Evolutionary conservation across 78 protist genomes (phyloP).

Genomic region (Neovahlkampfia damariscottae): DNA sequence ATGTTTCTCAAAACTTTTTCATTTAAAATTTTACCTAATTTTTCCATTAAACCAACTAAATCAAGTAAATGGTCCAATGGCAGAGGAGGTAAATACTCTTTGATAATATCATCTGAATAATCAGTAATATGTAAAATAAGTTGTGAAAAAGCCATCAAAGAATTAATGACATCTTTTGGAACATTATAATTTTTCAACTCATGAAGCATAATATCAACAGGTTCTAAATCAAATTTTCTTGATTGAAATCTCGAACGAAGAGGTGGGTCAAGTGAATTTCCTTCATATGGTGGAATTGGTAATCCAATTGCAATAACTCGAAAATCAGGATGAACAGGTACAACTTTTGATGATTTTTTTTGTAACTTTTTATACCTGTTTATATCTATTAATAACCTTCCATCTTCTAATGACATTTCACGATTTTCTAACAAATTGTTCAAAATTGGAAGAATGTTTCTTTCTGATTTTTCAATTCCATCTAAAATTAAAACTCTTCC

Average conservation of each 20-base stretch:
- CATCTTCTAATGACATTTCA: conserved; percentile 66
- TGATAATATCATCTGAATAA: no score
- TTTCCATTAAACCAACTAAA: no score
- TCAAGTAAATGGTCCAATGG: no score
- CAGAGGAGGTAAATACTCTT: no score
- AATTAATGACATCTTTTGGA: no score
- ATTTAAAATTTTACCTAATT: no score
- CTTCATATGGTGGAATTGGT: conserved; percentile 46
- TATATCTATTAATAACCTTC: conserved; percentile 24
- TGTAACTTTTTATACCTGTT: conserved; percentile 29
- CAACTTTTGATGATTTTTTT: neutral
- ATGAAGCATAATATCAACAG: neutral
- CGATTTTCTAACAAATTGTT: conserved; percentile 72
- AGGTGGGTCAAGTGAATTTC: conserved; percentile 71
- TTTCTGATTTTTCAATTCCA: conserved; percentile 62
- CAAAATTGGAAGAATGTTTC: conserved; percentile 42
- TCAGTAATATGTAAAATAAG: no score
- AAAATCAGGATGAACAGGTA: conserved; percentile 37
- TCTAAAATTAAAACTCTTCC: conserved; percentile 59
- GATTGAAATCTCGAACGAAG: conserved; percentile 66
- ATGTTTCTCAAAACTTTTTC: no score
- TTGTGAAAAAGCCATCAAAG: no score
- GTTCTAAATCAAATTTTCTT: neutral
- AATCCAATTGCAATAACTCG: conserved; percentile 62
- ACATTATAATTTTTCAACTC: no score